Evolutionary conservation across 1,284 basidiomycete species (phyloP).

Genomic region (Phylloboletellus chloephorus): DNA sequence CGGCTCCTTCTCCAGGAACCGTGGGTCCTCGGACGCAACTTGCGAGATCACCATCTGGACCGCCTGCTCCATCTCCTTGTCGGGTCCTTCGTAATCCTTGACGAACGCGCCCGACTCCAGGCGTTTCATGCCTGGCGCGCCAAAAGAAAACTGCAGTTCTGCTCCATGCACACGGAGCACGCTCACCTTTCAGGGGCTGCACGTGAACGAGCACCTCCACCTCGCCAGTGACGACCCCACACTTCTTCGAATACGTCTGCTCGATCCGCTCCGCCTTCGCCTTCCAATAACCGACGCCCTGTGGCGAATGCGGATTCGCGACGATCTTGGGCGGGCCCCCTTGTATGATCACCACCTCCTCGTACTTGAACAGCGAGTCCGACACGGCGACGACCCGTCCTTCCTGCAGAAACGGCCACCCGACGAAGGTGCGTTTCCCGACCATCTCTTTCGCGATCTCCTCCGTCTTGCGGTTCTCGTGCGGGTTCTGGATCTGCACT

Average conservation of each 20-base stretch:
- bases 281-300: conserved; percentile 69
- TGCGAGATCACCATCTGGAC: conserved; percentile 78
- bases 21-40: conserved; percentile 83
- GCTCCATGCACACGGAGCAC: conserved; percentile 1
- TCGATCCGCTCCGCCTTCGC: conserved; percentile 78
- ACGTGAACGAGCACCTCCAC: conserved; percentile 82
- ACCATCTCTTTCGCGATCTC: conserved; percentile 75
- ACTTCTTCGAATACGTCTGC: conserved; percentile 82
- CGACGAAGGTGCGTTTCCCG: conserved; percentile 74
- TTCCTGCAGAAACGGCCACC: conserved; percentile 95
- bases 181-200: conserved; percentile 77
- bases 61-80: conserved; percentile 83
- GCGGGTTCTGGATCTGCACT: conserved; percentile 75
- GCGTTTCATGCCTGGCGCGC: conserved; percentile 71
- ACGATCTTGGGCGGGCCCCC: conserved; percentile 56
- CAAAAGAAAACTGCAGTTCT: conserved; percentile 1
- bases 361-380: conserved; percentile 85
- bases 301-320: conserved; percentile 64
- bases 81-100: conserved; percentile 85
- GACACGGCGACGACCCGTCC: conserved; percentile 84
- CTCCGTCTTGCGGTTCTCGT: conserved; percentile 63
- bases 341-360: conserved; percentile 57
- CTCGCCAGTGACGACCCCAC: conserved; percentile 80
- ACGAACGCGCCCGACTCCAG: conserved; percentile 86
- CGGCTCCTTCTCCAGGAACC: conserved; percentile 78